phyloP scores from a whole-genome alignment of 2,329 filamentous ascomycete genomes.

The Neonectria faginata region DNA sequence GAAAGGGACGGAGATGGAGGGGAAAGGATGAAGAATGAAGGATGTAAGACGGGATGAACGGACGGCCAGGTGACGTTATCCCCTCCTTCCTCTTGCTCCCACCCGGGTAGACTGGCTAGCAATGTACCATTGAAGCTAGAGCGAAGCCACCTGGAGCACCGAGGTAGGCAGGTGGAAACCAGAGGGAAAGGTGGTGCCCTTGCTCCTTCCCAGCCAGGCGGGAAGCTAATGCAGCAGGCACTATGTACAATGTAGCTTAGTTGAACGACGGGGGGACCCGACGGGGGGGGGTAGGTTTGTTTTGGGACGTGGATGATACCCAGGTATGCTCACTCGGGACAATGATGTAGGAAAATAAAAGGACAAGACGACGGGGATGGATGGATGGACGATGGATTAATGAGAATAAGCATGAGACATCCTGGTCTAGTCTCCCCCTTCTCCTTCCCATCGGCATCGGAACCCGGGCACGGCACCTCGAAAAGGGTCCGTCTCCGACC shows the following conservation, averaged over 20 bases:
- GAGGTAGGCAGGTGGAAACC: not conserved
- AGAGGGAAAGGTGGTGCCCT: not conserved
- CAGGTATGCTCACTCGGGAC: no score
- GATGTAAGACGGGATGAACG: not conserved
- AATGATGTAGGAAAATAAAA: no score
- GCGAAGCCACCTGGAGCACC: not conserved
- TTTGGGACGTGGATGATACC: not conserved
- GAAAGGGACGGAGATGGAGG: not conserved
- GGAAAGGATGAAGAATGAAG: not conserved
- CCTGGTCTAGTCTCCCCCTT: not conserved
- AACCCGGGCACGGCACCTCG: not conserved
- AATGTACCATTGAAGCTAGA: not conserved
- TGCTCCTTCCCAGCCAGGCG: not conserved
- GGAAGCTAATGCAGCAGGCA: constrained; percentile 5
- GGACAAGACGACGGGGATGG: not conserved
- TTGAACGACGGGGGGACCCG: not conserved
- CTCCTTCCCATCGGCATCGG: not conserved
- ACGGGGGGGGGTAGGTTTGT: no score
- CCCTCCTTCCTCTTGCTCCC: not conserved
- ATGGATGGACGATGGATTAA: not conserved
- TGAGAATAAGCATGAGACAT: not conserved
- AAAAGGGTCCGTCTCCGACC: not conserved
- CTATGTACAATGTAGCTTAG: constrained; percentile 2
- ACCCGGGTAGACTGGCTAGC: not conserved
- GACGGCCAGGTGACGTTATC: constrained; percentile 1